Conservation (phyloP, 73 alveolate genomes). For the Paramecium primaurelia region DNA sequence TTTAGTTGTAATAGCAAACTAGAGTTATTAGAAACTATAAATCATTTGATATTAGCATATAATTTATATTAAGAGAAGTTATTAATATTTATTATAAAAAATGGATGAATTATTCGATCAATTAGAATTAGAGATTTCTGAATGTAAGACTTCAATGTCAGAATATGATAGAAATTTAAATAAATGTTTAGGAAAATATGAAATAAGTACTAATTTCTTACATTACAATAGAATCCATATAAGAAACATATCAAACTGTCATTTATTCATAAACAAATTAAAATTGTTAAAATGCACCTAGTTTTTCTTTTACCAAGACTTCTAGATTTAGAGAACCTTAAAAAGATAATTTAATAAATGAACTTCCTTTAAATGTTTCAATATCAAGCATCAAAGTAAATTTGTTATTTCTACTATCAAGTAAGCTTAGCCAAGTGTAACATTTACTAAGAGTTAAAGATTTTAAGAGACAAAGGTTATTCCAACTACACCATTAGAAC, state of each 20-base stretch:
- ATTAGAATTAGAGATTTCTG: neutral
- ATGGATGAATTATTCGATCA: constrained; percentile 4
- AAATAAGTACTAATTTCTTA: neutral
- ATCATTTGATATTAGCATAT: neutral
- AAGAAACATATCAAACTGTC: neutral
- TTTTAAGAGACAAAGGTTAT: neutral
- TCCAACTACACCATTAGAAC: constrained; percentile 6
- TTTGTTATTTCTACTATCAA: neutral
- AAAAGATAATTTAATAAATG: neutral
- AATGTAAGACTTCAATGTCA: neutral
- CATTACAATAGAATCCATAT: neutral
- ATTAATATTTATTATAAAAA: neutral
- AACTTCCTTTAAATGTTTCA: neutral
- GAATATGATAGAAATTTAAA: neutral
- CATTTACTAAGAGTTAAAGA: neutral
- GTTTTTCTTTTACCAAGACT: neutral
- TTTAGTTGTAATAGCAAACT: neutral
- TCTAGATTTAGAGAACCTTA: neutral
- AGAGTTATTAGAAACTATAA: neutral
- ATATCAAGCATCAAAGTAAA: neutral
- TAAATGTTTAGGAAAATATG: neutral
- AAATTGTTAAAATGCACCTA: neutral
- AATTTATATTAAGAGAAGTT: neutral
- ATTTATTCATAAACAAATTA: neutral
- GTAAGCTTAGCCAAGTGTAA: constrained; percentile 23